These are phyloP conservation scores for Pseudogymnoascus sp. DNA, from an alignment of 2,329 filamentous ascomycete genomes.

Conservation along the genomic window DNA sequence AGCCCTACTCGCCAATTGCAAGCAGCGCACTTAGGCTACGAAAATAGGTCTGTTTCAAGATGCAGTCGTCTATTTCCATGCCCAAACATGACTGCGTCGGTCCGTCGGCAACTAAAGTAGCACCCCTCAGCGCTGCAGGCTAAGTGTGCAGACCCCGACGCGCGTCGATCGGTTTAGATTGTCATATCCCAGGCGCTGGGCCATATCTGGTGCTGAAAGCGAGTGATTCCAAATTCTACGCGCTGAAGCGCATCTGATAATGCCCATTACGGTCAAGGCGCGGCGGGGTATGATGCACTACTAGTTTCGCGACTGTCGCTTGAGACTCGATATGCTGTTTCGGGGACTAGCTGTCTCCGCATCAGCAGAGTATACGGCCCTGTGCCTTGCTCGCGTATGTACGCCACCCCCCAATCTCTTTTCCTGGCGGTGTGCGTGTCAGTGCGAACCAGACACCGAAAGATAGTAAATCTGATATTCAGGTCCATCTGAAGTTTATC, in stretches of 20 bases:
- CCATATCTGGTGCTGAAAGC: background rate
- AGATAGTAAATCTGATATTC: background rate
- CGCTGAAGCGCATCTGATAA: background rate
- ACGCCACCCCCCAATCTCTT: background rate
- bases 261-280: background rate
- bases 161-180: constrained; percentile 1
- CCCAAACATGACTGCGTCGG: background rate
- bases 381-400: background rate
- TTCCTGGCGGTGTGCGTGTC: background rate
- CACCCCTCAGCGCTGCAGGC: background rate
- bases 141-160: background rate
- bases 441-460: background rate
- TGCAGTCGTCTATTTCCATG: background rate
- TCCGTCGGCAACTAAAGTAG: constrained; percentile 7
- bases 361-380: background rate
- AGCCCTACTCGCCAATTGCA: background rate
- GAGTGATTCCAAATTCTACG: background rate
- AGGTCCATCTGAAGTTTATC: background rate
- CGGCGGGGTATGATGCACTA: background rate
- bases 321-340: background rate
- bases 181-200: background rate
- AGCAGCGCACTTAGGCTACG: background rate
- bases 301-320: background rate
- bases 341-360: background rate
- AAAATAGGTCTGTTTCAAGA: background rate